phyloP scores from a whole-genome alignment of 2,329 filamentous ascomycete species.

The Mollisiaceae sp. region DNA sequence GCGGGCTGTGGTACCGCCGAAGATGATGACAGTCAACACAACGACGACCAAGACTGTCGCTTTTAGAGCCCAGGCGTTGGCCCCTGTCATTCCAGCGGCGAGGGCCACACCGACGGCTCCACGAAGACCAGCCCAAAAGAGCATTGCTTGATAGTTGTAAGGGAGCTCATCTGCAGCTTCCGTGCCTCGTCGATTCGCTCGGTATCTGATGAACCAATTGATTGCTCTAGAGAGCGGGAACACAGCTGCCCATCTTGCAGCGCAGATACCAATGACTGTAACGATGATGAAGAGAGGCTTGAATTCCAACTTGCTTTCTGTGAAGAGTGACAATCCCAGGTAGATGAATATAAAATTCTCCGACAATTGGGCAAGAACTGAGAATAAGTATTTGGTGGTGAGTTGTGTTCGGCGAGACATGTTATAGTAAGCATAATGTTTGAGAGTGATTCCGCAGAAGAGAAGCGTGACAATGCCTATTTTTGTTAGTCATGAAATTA shows the following conservation, averaged over 20 bases:
- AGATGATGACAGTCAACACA: conserved; percentile 97
- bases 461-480: conserved; percentile 82
- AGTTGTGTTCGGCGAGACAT: conserved; percentile 98
- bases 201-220: conserved; percentile 91
- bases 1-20: conserved; percentile 93
- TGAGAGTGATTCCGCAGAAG: conserved; percentile 97
- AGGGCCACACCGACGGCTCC: conserved; percentile 95
- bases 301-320: conserved; percentile 84
- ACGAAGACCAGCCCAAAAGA: conserved; percentile 98
- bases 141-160: conserved; percentile 97
- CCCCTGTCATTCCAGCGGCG: conserved; percentile 83
- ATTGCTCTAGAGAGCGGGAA: conserved; percentile 90
- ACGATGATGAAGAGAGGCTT: conserved; percentile 96
- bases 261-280: conserved; percentile 88
- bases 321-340: conserved; percentile 91
- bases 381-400: conserved; percentile 97
- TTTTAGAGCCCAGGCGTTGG: conserved; percentile 80
- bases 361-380: conserved; percentile 89
- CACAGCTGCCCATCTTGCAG: conserved; percentile 90
- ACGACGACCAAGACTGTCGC: conserved; percentile 98
- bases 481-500: conserved; percentile 17
- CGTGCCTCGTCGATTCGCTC: conserved; percentile 75
- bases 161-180: conserved; percentile 88
- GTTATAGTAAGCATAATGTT: conserved; percentile 99
- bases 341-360: conserved; percentile 99